Evolutionary conservation across 345 rosid genomes (phyloP).

Genomic region (Murraya koenigii): DNA sequence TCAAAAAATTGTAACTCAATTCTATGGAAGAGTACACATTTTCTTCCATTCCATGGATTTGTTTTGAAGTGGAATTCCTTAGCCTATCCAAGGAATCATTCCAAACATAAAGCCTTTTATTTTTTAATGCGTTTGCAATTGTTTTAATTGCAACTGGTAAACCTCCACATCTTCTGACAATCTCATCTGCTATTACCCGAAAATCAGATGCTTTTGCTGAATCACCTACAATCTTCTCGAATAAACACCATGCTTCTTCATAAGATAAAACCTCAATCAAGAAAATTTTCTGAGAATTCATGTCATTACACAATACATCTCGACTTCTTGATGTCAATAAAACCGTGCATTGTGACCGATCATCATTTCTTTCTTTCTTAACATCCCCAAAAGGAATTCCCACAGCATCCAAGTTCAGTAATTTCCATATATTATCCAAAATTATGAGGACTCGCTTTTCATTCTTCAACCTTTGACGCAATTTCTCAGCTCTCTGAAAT

Average conservation of each 20-base stretch:
- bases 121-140: constrained; percentile 14
- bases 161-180: constrained; percentile 6
- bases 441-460: no score
- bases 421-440: constrained; percentile 3
- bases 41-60: background rate
- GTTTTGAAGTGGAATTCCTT: background rate
- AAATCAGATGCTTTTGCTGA: background rate
- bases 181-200: background rate
- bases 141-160: constrained; percentile 14
- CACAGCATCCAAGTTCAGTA: background rate
- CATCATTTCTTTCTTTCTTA: background rate
- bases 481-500: background rate
- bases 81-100: background rate
- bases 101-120: background rate
- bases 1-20: background rate
- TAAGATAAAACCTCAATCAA: background rate
- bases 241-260: constrained; percentile 6
- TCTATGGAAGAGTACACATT: background rate
- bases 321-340: no score
- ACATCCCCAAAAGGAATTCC: constrained; percentile 8
- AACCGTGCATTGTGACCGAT: constrained; percentile 13
- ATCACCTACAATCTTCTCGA: no score
- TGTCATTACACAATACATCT: constrained; percentile 6
- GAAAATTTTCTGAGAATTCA: constrained; percentile 8
- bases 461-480: background rate